Evolutionary conservation across 2,329 filamentous ascomycete species (phyloP).

Genomic region (Scleromitrula shiraiana): DNA sequence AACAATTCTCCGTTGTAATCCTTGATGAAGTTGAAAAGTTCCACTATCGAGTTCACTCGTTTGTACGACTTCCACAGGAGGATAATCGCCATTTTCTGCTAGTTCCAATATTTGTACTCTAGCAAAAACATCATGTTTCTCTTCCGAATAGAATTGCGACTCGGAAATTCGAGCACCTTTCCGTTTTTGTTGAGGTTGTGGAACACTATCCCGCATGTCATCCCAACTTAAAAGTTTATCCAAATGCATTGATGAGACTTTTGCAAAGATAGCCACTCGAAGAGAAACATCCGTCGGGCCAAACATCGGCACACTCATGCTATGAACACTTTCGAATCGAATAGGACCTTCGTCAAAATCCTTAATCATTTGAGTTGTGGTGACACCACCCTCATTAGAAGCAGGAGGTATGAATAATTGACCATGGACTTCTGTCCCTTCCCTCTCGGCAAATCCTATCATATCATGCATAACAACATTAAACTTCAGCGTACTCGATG

Average conservation of each 20-base stretch:
- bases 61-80: slow-evolving; percentile 88
- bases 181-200: slow-evolving; percentile 46
- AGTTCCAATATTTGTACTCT: slow-evolving; percentile 86
- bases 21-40: slow-evolving; percentile 91
- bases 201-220: slow-evolving; percentile 80
- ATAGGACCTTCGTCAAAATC: slow-evolving; percentile 91
- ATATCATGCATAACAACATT: slow-evolving; percentile 98
- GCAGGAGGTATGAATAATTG: slow-evolving; percentile 93
- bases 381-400: slow-evolving; percentile 83
- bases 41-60: slow-evolving; percentile 76
- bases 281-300: slow-evolving; percentile 67
- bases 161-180: slow-evolving; percentile 67
- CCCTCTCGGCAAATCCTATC: slow-evolving; percentile 86
- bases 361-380: slow-evolving; percentile 88
- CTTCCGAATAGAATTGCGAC: slow-evolving; percentile 86
- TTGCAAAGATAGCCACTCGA: slow-evolving; percentile 84
- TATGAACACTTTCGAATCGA: slow-evolving; percentile 95
- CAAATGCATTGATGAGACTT: slow-evolving; percentile 85
- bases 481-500: slow-evolving; percentile 89
- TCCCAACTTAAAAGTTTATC: slow-evolving; percentile 98
- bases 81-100: slow-evolving; percentile 82
- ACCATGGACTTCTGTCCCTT: slow-evolving; percentile 91
- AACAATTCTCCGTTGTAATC: slow-evolving; percentile 78
- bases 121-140: slow-evolving; percentile 87
- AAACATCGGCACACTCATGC: slow-evolving; percentile 84